phyloP scores from a whole-genome alignment of 2,329 filamentous ascomycete genomes.

The Colletotrichum cereale region DNA sequence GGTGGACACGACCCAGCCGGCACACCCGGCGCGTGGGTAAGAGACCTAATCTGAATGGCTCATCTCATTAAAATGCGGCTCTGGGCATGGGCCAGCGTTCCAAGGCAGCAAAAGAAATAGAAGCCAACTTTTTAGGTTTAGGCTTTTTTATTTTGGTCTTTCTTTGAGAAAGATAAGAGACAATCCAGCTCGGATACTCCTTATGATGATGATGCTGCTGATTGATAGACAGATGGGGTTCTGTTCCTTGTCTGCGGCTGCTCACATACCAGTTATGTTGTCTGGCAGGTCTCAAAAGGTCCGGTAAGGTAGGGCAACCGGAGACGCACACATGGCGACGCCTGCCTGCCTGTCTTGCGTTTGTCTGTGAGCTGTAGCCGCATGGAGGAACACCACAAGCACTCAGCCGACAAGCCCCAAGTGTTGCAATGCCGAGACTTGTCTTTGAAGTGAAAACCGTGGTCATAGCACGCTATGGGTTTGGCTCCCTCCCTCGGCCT shows the following conservation, averaged over 20 bases:
- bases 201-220: not conserved
- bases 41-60: constrained; percentile 28
- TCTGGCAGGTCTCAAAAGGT: constrained; percentile 15
- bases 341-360: not conserved
- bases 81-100: constrained; percentile 27
- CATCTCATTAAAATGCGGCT: constrained; percentile 36
- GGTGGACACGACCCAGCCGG: constrained; percentile 8
- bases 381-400: not conserved
- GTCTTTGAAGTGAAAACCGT: not conserved
- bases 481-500: constrained; percentile 38
- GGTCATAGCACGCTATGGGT: not conserved
- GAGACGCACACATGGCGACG: constrained; percentile 2
- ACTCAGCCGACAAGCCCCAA: constrained; percentile 27
- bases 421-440: constrained; percentile 25
- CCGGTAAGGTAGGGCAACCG: constrained; percentile 11
- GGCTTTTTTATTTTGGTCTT: not conserved
- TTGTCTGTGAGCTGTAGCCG: not conserved
- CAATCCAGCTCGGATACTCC: not conserved
- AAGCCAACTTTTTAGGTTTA: not conserved
- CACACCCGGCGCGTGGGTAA: constrained; percentile 17
- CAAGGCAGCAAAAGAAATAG: not conserved
- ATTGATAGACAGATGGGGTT: not conserved
- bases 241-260: constrained; percentile 1
- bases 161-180: not conserved
- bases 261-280: not conserved